Evolutionary conservation across 257 asterid genomes (phyloP), one percentile per base, ranked within the genome.

Genomic region (Eustoma russellianum): DNA sequence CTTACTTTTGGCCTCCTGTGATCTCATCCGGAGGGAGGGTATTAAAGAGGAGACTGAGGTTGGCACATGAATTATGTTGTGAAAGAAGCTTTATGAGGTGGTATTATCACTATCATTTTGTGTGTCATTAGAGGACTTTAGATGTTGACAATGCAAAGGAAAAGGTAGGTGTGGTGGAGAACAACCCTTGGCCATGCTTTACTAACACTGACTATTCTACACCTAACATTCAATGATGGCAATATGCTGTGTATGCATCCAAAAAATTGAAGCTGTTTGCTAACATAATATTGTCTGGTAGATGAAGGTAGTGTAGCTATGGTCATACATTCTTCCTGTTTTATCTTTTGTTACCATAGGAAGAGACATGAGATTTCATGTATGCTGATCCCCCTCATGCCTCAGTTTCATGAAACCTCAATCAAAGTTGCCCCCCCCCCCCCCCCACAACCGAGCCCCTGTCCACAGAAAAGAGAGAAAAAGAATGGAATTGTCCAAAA

Each of bases 91-190:
- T 52, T 58, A 41, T 16, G 55, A 35, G 60, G 19, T 43, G 52
- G 70, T 46, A 44, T 54, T 53, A 48, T 66, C 66, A 28, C 66
- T 50, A 50, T 61, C 50, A 55, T 24, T 46, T 52, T n/a, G 18
- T 48, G 41, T 4, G 55, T 46, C 56, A 56, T 45, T 53, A 55
- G 52, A 24, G 30, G 30, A 45, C 35, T 15, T 50, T 35, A 49
- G 64, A 59, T 50, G 64, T 59, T 64, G 67, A 60, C 70, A 56
- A 49, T 44, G 35, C 63, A 64, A 24, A 53, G 7, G 38, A 59
- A 59, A 57, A 46, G 9, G 65, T 40, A 52, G 16, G 33, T 6
- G 14, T 33, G 58, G 48, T 28, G 19, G 30, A 19, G 55, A 61
- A 38, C 55, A 18, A 16, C 28, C 18, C 50, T 30, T 67, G 61